Evolutionary conservation across 352 stramenopile genomes (phyloP).

Genomic region (Globisporangium spiculum): DNA sequence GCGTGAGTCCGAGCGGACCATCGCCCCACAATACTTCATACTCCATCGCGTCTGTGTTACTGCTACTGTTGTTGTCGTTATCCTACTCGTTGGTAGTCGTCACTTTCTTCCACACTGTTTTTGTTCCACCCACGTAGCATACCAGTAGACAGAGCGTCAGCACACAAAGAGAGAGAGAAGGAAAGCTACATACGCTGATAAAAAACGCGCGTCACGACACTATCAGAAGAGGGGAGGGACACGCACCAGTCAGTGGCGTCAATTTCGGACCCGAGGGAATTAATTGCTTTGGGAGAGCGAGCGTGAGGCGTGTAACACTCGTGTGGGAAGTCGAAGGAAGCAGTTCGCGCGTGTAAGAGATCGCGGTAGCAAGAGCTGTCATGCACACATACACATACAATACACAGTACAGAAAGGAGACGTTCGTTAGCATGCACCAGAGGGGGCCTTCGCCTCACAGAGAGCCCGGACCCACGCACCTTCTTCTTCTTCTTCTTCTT

Average conservation of each 20-base stretch:
- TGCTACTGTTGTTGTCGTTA: not conserved
- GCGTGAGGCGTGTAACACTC: not conserved
- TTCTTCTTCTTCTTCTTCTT: not conserved
- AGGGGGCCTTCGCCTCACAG: not conserved
- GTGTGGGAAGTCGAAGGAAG: not conserved
- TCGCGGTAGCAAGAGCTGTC: not conserved
- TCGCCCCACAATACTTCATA: constrained; percentile 88
- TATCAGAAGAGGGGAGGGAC: not conserved
- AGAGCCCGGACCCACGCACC: not conserved
- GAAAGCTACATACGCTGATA: not conserved
- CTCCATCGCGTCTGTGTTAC: constrained; percentile 47
- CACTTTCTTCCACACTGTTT: not conserved
- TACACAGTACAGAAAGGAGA: not conserved
- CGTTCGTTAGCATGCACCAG: not conserved
- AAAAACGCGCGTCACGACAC: not conserved
- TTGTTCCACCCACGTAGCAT: not conserved
- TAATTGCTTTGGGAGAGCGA: not conserved
- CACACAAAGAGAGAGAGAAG: not conserved
- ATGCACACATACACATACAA: not conserved
- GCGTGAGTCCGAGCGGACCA: constrained; percentile 73
- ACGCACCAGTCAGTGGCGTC: not conserved
- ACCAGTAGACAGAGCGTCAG: not conserved
- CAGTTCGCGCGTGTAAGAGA: not conserved
- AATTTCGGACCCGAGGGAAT: not conserved
- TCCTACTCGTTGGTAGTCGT: not conserved